Conservation (phyloP, 2,329 filamentous ascomycete species). For the Sporothrix variecibatus region DNA sequence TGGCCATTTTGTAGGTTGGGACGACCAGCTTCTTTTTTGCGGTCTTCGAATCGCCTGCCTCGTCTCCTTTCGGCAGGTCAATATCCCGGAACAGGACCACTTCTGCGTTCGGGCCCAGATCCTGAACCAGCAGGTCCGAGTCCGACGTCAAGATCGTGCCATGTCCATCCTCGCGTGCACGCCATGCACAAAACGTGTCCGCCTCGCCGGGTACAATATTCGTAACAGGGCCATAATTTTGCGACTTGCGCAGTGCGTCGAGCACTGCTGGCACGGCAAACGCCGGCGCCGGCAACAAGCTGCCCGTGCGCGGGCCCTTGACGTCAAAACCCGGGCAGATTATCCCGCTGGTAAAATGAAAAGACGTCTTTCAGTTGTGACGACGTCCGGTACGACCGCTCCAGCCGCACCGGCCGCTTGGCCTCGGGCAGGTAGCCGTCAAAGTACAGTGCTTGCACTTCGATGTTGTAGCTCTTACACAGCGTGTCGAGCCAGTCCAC, state of each 20-base stretch:
- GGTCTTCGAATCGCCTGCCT: not conserved
- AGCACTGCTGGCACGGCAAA: conserved; percentile 79
- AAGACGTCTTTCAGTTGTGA: conserved; percentile 56
- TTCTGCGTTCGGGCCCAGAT: conserved; percentile 61
- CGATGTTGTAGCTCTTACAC: conserved; percentile 25
- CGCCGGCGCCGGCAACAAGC: conserved; percentile 48
- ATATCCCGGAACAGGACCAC: conserved; percentile 72
- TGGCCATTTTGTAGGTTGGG: conserved; percentile 3
- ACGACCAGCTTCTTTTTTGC: not conserved
- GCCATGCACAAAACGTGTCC: conserved; percentile 74
- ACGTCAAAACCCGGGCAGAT: conserved; percentile 24
- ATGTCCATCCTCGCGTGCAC: conserved; percentile 51
- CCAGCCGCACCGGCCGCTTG: conserved; percentile 64
- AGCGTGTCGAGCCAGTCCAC: conserved; percentile 33
- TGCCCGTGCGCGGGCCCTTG: conserved; percentile 27
- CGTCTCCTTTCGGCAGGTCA: conserved; percentile 35
- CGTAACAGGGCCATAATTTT: conserved; percentile 46
- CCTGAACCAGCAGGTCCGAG: conserved; percentile 78
- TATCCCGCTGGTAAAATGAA: conserved; percentile 34
- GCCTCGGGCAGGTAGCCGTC: conserved; percentile 74
- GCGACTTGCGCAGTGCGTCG: conserved; percentile 61
- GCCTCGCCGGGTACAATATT: conserved; percentile 80
- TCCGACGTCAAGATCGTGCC: conserved; percentile 76
- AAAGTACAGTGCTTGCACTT: conserved; percentile 62
- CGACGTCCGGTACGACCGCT: conserved; percentile 61